Conservation (phyloP, 768 basidiomycete genomes). For the Lactifluus rugatus region DNA sequence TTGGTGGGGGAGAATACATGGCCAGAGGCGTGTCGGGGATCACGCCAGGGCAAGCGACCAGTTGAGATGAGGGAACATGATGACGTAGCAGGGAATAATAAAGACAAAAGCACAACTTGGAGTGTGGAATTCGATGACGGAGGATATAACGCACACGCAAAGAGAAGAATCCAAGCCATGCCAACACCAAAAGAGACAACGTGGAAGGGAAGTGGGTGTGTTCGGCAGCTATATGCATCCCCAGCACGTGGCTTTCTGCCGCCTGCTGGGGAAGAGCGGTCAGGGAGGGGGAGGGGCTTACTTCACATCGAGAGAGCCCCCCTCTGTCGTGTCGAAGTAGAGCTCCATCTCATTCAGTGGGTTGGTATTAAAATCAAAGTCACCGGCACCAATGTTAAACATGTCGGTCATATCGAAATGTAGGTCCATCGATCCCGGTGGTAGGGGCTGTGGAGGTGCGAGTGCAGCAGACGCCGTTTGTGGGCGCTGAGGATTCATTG, state of each 20-base stretch:
- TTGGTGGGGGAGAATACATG: slow-evolving; percentile 12
- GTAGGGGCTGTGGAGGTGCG: not conserved
- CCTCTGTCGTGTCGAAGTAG: slow-evolving; percentile 5
- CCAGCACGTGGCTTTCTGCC: not conserved
- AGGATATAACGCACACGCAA: not conserved
- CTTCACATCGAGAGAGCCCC: slow-evolving; percentile 2
- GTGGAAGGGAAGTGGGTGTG: not conserved
- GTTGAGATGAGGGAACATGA: not conserved
- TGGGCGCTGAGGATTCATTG: slow-evolving; percentile 14
- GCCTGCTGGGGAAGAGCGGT: not conserved
- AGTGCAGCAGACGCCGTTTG: slow-evolving; percentile 8
- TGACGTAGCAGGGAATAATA: slow-evolving; percentile 6
- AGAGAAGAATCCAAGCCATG: not conserved
- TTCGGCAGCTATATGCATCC: not conserved
- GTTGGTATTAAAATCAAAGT: slow-evolving; percentile 4
- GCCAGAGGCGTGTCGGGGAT: not conserved
- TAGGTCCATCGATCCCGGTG: slow-evolving; percentile 1
- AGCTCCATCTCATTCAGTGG: slow-evolving; percentile 1
- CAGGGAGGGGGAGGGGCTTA: not conserved
- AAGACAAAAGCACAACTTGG: not conserved
- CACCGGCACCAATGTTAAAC: slow-evolving; percentile 2
- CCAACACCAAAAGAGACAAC: slow-evolving; percentile 2
- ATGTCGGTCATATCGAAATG: slow-evolving; percentile 10
- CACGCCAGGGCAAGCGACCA: not conserved
- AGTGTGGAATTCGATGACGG: not conserved